phyloP scores from a whole-genome alignment of 257 asterid genomes.

The Oldenlandia corymbosa region DNA sequence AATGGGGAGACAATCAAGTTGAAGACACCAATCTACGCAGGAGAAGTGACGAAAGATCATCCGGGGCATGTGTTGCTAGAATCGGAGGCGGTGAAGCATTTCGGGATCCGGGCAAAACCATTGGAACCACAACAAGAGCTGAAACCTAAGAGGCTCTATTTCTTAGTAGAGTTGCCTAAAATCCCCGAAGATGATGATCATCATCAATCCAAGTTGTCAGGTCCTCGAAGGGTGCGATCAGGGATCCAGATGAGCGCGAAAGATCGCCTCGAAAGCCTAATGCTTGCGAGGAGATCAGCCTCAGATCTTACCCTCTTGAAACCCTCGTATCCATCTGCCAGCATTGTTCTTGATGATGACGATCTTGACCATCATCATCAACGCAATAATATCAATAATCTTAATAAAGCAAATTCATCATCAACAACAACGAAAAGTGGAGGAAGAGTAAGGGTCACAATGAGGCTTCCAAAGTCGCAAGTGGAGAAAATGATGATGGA shows the following conservation, averaged over 20 bases:
- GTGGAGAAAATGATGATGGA: conserved; percentile 73
- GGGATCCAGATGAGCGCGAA: conserved; percentile 93
- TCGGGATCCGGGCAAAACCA: conserved; percentile 74
- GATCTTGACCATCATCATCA: too few species aligned
- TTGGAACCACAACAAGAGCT: conserved; percentile 70
- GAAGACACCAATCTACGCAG: conserved; percentile 57
- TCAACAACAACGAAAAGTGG: background rate
- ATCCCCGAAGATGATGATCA: conserved; percentile 45
- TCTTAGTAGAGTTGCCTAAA: conserved; percentile 67
- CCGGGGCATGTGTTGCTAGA: conserved; percentile 69
- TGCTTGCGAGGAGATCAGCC: conserved; percentile 70
- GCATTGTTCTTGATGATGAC: conserved; percentile 19
- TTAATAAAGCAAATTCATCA: background rate
- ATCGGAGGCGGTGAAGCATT: conserved; percentile 77
- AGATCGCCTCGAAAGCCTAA: conserved; percentile 82
- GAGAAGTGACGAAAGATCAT: conserved; percentile 43
- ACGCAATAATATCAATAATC: background rate
- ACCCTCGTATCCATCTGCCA: conserved; percentile 41
- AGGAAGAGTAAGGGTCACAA: conserved; percentile 45
- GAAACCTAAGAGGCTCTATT: conserved; percentile 64
- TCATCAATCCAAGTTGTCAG: too few species aligned
- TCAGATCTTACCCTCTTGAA: conserved; percentile 67
- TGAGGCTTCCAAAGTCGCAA: conserved; percentile 72
- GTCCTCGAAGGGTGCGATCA: conserved; percentile 67
- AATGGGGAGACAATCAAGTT: conserved; percentile 63